These are phyloP conservation scores for Fusarium neocosmosporiellum DNA, from an alignment of 2,329 filamentous ascomycete species.

Conservation along the genomic window DNA sequence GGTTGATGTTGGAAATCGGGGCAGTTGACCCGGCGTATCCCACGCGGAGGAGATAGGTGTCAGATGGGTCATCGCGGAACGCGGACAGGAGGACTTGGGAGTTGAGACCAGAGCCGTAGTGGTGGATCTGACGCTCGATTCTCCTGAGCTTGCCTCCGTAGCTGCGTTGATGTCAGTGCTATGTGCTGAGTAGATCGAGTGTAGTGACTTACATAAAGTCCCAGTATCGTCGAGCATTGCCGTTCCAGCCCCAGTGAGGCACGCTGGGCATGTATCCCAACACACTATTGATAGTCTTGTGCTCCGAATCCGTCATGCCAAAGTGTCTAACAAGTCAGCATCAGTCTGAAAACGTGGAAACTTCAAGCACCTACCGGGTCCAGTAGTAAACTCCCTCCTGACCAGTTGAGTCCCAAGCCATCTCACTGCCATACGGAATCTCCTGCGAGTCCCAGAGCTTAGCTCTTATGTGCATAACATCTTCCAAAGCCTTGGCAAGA, in stretches of 20 bases:
- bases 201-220: conserved; percentile 60
- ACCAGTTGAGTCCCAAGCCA: conserved; percentile 72
- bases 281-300: conserved; percentile 65
- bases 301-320: conserved; percentile 55
- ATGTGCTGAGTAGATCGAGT: neutral
- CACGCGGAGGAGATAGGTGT: conserved; percentile 63
- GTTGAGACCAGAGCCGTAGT: conserved; percentile 70
- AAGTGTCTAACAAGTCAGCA: conserved; percentile 56
- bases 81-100: conserved; percentile 64
- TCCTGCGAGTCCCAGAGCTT: conserved; percentile 60
- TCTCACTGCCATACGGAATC: conserved; percentile 69
- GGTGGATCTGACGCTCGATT: conserved; percentile 62
- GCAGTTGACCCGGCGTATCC: conserved; percentile 66
- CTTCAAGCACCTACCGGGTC: conserved; percentile 51
- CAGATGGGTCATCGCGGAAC: conserved; percentile 58
- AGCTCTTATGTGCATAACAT: conserved; percentile 61
- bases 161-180: conserved; percentile 32
- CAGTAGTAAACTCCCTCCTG: conserved; percentile 72
- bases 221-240: conserved; percentile 70
- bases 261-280: conserved; percentile 68
- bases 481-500: conserved; percentile 54
- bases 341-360: rapidly evolving
- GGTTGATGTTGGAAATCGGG: conserved; percentile 65
- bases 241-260: conserved; percentile 72
- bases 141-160: conserved; percentile 56